Conservation (phyloP, 352 stramenopile species). For the Phytopythium sindhum region DNA sequence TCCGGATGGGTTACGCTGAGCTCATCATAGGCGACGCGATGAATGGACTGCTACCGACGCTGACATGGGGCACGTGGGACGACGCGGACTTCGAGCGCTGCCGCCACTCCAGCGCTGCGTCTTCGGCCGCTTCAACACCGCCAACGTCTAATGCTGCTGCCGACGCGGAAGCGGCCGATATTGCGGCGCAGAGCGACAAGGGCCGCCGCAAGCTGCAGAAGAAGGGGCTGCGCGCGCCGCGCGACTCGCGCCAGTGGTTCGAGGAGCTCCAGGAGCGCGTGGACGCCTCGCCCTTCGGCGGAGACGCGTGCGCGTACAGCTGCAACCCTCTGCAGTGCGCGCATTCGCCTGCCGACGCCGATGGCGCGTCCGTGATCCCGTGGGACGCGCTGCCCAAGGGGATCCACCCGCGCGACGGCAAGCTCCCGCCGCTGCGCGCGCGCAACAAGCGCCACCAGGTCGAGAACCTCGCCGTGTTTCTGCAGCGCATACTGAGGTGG, state of each 20-base stretch:
- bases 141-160: not conserved
- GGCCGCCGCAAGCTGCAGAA: slow-evolving; percentile 49
- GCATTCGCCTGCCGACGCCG: slow-evolving; percentile 9
- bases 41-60: slow-evolving; percentile 64
- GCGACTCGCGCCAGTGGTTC: slow-evolving; percentile 65
- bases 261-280: slow-evolving; percentile 62
- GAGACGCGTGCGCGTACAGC: slow-evolving; percentile 31
- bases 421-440: slow-evolving; percentile 45
- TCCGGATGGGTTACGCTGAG: not conserved
- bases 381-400: slow-evolving; percentile 56
- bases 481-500: slow-evolving; percentile 58
- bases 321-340: slow-evolving; percentile 62
- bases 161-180: not conserved
- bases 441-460: slow-evolving; percentile 76
- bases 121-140: not conserved
- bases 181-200: slow-evolving; percentile 17
- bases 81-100: slow-evolving; percentile 22
- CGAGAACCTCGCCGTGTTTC: slow-evolving; percentile 73
- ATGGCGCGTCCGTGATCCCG: slow-evolving; percentile 33
- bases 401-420: slow-evolving; percentile 69
- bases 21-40: slow-evolving; percentile 22
- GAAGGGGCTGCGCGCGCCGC: slow-evolving; percentile 40
- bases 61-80: slow-evolving; percentile 81
- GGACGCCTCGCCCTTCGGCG: slow-evolving; percentile 37
- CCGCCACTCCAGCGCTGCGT: not conserved